Evolutionary conservation across 768 basidiomycete genomes (phyloP).

Genomic region (Jaapia argillacea): DNA sequence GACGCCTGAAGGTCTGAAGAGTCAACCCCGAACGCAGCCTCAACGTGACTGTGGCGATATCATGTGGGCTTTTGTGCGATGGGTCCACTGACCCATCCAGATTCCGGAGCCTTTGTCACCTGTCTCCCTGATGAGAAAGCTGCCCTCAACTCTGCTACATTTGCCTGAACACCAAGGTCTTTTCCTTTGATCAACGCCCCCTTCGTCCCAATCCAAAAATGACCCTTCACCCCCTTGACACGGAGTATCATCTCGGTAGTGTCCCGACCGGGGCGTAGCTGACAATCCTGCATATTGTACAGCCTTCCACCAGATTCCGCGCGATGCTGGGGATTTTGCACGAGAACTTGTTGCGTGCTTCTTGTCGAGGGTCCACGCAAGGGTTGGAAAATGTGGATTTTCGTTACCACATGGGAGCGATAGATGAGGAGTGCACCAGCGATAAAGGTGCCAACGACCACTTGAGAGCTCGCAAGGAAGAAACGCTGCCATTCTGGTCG

Average conservation of each 20-base stretch:
- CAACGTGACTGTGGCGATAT: too few relatives aligned
- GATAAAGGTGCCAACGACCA: not conserved
- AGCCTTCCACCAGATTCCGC: not conserved
- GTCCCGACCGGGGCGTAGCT: not conserved
- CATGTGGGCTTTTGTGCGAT: too few relatives aligned
- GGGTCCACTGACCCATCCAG: too few relatives aligned
- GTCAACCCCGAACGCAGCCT: too few relatives aligned
- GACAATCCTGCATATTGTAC: not conserved
- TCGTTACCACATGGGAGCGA: not conserved
- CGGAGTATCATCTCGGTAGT: not conserved
- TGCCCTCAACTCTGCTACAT: constrained; percentile 4
- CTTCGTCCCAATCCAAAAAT: not conserved
- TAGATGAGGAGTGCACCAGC: not conserved
- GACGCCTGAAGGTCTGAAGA: too few relatives aligned
- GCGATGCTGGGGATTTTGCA: not conserved
- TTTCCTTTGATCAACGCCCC: not conserved
- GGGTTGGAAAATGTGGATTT: not conserved
- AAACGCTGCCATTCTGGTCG: not conserved
- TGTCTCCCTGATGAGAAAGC: too few relatives aligned
- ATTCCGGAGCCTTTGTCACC: too few relatives aligned
- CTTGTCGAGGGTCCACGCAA: not conserved
- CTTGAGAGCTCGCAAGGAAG: not conserved
- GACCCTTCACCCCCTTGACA: not conserved
- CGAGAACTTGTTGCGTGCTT: not conserved
- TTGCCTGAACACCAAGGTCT: not conserved